Evolutionary conservation across 1,139 yeast species (phyloP), one percentile per base, ranked within the genome.

Genomic region (Meyerozyma sp.): DNA sequence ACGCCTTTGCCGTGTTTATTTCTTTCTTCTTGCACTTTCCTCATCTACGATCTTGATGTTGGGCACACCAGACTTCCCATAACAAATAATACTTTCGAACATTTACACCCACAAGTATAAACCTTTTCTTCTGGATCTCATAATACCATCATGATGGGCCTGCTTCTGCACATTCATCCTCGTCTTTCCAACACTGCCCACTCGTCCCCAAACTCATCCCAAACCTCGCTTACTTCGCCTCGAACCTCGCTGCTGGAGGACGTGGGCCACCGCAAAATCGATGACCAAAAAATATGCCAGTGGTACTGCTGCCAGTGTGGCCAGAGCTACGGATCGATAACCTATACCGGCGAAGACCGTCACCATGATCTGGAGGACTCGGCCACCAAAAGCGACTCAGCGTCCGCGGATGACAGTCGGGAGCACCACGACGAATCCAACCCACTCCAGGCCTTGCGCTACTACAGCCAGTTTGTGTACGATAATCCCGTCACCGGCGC

Each of bases 281-380:
- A 64, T 47, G 55, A 55, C 27, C 65, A 69, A 50, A 68, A 68
- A 47, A 73, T 75, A 8, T 67, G 76, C 48, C 79, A 75, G 50
- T 75, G 80, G 80, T 74, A 72, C 53, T 75, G 80, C 47, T 75
- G 80, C 49, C 70, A 71, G 34, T 75, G 80, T 53, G 79, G 78
- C n/a, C 70, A 73, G 49, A 63, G 75, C 42, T 71, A 73, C 49
- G 80, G 80, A 2, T 62, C 70, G 14, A 63, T 74, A 6, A 57
- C 63, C 26, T 65, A 61, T 45, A 62, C 61, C 40, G 61, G 60
- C 16, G 50, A 48, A 23, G 44, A 46, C 27, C 46, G 11, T 47
- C 42, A 36, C 43, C 40, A 29, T 40, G 21, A 21, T 28, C 45
- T 5, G 41, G 41, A 18, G 42, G 46, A 28, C 38, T 3, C 13